These are phyloP conservation scores for Mucor racemosus DNA, from an alignment of 371 early-diverging fungal genomes.

Conservation along the genomic window DNA sequence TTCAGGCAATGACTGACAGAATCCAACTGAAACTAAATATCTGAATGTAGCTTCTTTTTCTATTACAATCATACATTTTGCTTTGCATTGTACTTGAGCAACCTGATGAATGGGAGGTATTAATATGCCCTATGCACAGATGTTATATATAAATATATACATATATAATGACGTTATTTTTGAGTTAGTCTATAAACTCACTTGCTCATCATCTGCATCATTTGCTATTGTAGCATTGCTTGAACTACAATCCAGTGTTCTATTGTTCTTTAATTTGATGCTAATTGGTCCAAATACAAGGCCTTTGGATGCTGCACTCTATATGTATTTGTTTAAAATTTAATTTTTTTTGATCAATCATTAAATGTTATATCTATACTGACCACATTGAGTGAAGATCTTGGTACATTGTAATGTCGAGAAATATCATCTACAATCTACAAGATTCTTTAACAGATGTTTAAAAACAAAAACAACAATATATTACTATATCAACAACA, in stretches of 20 bases:
- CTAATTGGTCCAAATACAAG: constrained; percentile 44
- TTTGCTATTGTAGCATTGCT: neutral
- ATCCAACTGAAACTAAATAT: constrained; percentile 41
- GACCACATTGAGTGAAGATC: constrained; percentile 48
- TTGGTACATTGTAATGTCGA: constrained; percentile 43
- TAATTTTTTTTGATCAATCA: neutral
- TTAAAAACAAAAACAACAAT: neutral
- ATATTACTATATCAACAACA: constrained; percentile 38
- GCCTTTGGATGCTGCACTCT: constrained; percentile 54
- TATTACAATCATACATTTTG: constrained; percentile 43
- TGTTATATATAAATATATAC: neutral
- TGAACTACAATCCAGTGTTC: constrained; percentile 35
- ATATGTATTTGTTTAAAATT: neutral
- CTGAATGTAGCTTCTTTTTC: constrained; percentile 59
- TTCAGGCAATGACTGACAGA: constrained; percentile 27
- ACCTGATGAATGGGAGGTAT: constrained; percentile 48
- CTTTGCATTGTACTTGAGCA: constrained; percentile 34
- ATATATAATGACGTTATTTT: neutral
- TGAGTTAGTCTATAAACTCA: neutral
- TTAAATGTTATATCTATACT: neutral
- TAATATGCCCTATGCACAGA: constrained; percentile 29
- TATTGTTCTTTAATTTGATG: constrained; percentile 39
- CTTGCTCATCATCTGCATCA: constrained; percentile 33
- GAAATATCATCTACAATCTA: constrained; percentile 49
- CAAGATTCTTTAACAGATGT: too few relatives aligned